phyloP scores from a whole-genome alignment of 352 stramenopile species.

The Pythium insidiosum region DNA sequence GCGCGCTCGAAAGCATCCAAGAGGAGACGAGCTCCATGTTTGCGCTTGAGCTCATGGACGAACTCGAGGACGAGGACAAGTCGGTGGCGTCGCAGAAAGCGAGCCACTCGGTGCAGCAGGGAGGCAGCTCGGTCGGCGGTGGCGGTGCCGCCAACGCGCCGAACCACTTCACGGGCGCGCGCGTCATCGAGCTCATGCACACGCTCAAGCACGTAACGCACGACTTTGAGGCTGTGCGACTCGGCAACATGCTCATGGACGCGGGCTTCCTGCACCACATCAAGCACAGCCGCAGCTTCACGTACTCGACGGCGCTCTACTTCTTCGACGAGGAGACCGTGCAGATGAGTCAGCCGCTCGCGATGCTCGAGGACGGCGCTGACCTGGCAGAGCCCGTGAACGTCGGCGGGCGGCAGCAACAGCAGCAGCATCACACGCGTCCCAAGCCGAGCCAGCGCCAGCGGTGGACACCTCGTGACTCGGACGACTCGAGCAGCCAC shows the following conservation, averaged over 20 bases:
- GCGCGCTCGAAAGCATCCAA: conserved; percentile 41
- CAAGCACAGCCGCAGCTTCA: conserved; percentile 17
- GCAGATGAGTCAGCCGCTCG: conserved; percentile 12
- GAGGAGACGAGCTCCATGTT: conserved; percentile 45
- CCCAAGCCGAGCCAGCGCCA: not conserved
- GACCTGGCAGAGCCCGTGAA: not conserved
- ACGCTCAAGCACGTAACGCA: conserved; percentile 1
- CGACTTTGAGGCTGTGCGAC: conserved; percentile 17
- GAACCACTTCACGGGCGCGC: conserved; percentile 14
- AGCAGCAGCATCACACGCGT: not conserved
- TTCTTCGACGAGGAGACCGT: conserved; percentile 25
- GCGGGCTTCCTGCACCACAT: conserved; percentile 24
- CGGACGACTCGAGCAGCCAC: not conserved
- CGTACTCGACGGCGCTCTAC: conserved; percentile 11
- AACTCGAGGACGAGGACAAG: conserved; percentile 27
- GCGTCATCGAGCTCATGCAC: conserved; percentile 8
- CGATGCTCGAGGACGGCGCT: conserved; percentile 3
- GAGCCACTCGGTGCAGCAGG: not conserved
- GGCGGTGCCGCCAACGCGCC: not conserved
- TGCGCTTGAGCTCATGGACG: conserved; percentile 34
- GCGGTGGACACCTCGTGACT: too few relatives aligned
- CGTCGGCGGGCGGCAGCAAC: not conserved
- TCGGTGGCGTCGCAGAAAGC: conserved; percentile 16
- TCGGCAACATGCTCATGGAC: conserved; percentile 32
- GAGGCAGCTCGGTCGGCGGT: not conserved